Percentiles rank a stretch among this genome's conserved stretches.
These are phyloP conservation scores for Suhomyces guaymorum DNA, from an alignment of 1,139 yeast genomes.

Conservation along the genomic window DNA sequence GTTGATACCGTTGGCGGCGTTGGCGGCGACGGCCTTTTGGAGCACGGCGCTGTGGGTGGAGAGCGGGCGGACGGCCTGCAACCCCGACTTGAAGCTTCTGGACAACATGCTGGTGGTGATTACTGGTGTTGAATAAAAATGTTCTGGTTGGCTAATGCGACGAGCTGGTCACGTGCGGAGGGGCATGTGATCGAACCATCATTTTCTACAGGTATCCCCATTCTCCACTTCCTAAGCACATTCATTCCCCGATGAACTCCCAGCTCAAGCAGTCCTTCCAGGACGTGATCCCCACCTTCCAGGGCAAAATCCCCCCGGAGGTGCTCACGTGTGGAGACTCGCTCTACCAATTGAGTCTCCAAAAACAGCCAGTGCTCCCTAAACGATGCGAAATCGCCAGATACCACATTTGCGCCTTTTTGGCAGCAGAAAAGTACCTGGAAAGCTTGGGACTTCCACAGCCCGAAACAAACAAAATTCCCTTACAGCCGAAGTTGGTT, in stretches of 20 bases:
- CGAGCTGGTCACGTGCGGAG: background rate
- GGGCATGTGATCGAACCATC: background rate
- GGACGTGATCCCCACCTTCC: slow-evolving; percentile 53
- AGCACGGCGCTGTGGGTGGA: slow-evolving; percentile 17
- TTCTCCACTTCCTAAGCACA: too few species aligned
- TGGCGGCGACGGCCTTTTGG: too few species aligned
- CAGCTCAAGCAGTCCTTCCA: slow-evolving; percentile 37
- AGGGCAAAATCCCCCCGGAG: slow-evolving; percentile 49
- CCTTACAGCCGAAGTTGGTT: slow-evolving; percentile 54
- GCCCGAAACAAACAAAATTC: slow-evolving; percentile 52
- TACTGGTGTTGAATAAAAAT: slow-evolving; percentile 4
- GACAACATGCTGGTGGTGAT: slow-evolving; percentile 22
- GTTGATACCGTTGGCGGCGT: slow-evolving; percentile 20
- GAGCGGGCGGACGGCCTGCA: slow-evolving; percentile 27
- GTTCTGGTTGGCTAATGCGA: slow-evolving; percentile 31
- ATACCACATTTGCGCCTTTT: slow-evolving; percentile 62
- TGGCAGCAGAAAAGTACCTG: slow-evolving; percentile 55
- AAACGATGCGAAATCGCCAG: slow-evolving; percentile 62
- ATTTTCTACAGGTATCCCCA: too few species aligned
- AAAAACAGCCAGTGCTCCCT: slow-evolving; percentile 46
- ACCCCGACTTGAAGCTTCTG: slow-evolving; percentile 23
- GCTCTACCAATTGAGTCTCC: slow-evolving; percentile 53
- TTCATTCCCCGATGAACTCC: too few species aligned
- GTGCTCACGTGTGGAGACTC: slow-evolving; percentile 51
- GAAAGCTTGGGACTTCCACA: slow-evolving; percentile 45